These are phyloP conservation scores for Ustilago nuda DNA, from an alignment of 1,284 basidiomycete genomes.

Conservation along the genomic window DNA sequence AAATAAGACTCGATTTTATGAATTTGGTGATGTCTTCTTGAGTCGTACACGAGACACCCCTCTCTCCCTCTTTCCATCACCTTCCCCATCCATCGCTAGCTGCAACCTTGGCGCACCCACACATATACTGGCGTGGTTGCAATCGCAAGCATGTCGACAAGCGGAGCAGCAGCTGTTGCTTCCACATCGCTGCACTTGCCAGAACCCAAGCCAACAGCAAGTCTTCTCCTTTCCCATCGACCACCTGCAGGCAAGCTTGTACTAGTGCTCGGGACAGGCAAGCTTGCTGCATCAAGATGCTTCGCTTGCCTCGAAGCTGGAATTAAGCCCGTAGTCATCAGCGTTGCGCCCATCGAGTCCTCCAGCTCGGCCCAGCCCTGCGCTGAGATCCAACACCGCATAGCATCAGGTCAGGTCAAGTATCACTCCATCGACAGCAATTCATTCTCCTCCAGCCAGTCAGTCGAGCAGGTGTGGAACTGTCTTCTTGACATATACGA, in stretches of 20 bases:
- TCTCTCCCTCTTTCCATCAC: not conserved
- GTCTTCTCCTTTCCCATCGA: constrained; percentile 50
- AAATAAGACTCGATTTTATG: constrained; percentile 16
- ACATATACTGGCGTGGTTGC: not conserved
- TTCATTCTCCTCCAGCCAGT: constrained; percentile 11
- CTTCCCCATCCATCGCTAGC: not conserved
- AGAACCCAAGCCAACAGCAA: constrained; percentile 41
- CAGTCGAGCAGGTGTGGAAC: constrained; percentile 19
- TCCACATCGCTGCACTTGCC: constrained; percentile 24
- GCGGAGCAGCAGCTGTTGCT: not conserved
- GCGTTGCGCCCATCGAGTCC: constrained; percentile 8
- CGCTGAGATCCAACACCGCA: constrained; percentile 73
- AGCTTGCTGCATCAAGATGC: constrained; percentile 82
- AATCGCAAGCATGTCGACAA: constrained; percentile 1
- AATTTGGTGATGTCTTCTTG: not conserved
- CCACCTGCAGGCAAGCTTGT: constrained; percentile 38
- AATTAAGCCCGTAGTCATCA: constrained; percentile 78
- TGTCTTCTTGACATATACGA: constrained; percentile 29
- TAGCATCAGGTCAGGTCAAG: constrained; percentile 74
- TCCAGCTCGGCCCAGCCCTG: constrained; percentile 70
- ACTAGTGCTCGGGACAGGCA: constrained; percentile 80
- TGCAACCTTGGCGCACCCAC: no score
- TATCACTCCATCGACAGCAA: constrained; percentile 17
- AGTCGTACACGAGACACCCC: not conserved
- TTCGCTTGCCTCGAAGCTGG: constrained; percentile 86